phyloP scores from a whole-genome alignment of 2,329 filamentous ascomycete species.

The Pseudocercospora macadamiae region DNA sequence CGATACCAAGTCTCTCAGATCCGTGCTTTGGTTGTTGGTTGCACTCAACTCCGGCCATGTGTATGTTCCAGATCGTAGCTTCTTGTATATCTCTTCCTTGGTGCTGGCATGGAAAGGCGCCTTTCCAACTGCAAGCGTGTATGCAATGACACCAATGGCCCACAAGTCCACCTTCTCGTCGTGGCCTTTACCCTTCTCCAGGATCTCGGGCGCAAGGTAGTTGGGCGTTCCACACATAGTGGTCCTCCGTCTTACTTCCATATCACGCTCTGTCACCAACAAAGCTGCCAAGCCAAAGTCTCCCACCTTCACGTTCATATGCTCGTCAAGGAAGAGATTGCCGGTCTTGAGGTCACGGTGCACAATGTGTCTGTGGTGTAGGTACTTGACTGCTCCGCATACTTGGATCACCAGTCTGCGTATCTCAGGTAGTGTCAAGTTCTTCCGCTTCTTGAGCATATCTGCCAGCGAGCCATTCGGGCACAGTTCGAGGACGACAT shows the following conservation, averaged over 20 bases:
- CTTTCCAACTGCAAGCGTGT: slow-evolving; percentile 94
- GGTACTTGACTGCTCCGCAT: slow-evolving; percentile 95
- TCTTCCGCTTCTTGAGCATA: slow-evolving; percentile 91
- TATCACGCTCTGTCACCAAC: slow-evolving; percentile 87
- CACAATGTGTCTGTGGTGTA: slow-evolving; percentile 93
- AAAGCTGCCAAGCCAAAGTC: slow-evolving; percentile 95
- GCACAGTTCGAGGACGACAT: slow-evolving; percentile 91
- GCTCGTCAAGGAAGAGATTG: slow-evolving; percentile 89
- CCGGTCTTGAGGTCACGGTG: slow-evolving; percentile 98
- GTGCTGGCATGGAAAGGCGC: slow-evolving; percentile 94
- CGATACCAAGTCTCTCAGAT: slow-evolving; percentile 77
- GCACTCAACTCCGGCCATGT: slow-evolving; percentile 73
- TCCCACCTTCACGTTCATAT: slow-evolving; percentile 98
- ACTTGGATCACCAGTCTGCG: slow-evolving; percentile 57
- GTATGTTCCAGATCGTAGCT: slow-evolving; percentile 71
- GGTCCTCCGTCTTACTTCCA: slow-evolving; percentile 77
- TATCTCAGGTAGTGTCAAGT: slow-evolving; percentile 73
- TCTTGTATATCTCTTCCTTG: slow-evolving; percentile 79
- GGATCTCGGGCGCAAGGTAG: slow-evolving; percentile 95
- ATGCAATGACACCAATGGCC: slow-evolving; percentile 98
- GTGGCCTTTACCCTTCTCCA: slow-evolving; percentile 93
- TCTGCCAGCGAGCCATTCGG: slow-evolving; percentile 96
- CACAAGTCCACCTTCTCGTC: slow-evolving; percentile 98
- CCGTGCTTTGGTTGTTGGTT: slow-evolving; percentile 71
- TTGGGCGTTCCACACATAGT: slow-evolving; percentile 97